A percentile compares a stretch with the other conserved stretches of the same genome.
These are phyloP conservation scores for Chloris gayana DNA, from an alignment of 176 grass and related monocot genomes.

Conservation along the genomic window DNA sequence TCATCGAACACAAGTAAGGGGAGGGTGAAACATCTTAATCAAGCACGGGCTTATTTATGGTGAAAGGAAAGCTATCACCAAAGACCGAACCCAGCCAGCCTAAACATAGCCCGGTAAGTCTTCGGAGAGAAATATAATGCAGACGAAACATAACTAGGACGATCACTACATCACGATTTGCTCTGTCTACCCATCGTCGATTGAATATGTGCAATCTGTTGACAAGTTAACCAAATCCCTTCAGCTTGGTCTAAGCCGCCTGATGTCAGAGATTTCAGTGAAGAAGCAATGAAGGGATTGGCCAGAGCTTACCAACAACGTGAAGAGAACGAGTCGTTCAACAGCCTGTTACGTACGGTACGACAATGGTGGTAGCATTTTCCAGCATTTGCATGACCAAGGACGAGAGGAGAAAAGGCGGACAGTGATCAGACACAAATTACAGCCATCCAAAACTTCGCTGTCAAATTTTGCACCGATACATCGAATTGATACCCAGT, in stretches of 20 bases:
- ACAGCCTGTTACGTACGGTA: neutral
- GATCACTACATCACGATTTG: neutral
- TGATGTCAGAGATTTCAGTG: neutral
- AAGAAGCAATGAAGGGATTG: neutral
- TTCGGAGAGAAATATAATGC: neutral
- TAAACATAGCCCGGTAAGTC: neutral
- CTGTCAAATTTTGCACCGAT: neutral
- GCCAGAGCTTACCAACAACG: neutral
- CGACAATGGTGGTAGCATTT: neutral
- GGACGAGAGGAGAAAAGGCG: neutral
- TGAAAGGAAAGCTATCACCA: neutral
- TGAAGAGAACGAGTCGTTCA: neutral
- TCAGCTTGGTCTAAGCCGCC: neutral
- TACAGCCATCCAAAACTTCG: neutral
- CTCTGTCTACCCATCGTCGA: neutral
- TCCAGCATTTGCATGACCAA: neutral
- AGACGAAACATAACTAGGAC: neutral
- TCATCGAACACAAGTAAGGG: neutral
- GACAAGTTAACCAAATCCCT: neutral
- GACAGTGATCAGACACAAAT: neutral
- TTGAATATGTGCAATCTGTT: neutral
- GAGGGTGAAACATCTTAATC: conserved; percentile 28
- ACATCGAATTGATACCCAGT: neutral
- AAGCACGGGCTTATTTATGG: neutral
- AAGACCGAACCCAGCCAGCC: neutral